Conservation (phyloP, 2,329 filamentous ascomycete species). For the Colletotrichum salicis region DNA sequence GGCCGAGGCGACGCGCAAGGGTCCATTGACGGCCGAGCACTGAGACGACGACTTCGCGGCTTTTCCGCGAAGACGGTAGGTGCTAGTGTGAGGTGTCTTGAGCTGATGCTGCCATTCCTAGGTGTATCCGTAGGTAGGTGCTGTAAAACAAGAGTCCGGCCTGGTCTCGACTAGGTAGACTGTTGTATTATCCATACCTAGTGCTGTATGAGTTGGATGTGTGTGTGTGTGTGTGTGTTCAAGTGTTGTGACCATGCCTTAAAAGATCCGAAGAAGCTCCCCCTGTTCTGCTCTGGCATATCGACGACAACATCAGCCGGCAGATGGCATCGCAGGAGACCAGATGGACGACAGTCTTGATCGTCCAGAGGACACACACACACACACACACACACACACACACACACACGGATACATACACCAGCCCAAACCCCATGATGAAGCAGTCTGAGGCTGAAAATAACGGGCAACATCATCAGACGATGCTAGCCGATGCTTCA, state of each 20-base stretch:
- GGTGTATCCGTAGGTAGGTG: neutral
- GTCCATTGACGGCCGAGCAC: conserved; percentile 26
- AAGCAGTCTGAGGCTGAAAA: neutral
- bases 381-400: no score
- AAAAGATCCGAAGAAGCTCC: conserved; percentile 2
- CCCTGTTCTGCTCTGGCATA: neutral
- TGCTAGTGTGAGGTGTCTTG: neutral
- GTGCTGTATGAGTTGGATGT: neutral
- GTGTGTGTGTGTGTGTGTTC: neutral
- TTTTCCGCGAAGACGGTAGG: neutral
- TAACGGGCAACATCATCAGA: neutral
- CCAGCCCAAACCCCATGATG: neutral
- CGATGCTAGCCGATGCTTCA: neutral
- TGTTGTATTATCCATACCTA: neutral
- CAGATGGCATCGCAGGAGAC: neutral
- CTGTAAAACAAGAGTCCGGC: neutral
- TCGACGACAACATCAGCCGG: conserved; percentile 1
- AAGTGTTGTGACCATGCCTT: neutral
- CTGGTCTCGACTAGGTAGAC: neutral
- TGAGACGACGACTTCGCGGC: conserved; percentile 24
- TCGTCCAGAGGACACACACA: neutral
- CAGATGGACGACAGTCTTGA: neutral
- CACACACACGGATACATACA: neutral
- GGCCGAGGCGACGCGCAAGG: conserved; percentile 25
- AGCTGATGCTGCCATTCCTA: neutral